Conservation (phyloP, 148 eudicot species). For the Bassia scoparia region DNA sequence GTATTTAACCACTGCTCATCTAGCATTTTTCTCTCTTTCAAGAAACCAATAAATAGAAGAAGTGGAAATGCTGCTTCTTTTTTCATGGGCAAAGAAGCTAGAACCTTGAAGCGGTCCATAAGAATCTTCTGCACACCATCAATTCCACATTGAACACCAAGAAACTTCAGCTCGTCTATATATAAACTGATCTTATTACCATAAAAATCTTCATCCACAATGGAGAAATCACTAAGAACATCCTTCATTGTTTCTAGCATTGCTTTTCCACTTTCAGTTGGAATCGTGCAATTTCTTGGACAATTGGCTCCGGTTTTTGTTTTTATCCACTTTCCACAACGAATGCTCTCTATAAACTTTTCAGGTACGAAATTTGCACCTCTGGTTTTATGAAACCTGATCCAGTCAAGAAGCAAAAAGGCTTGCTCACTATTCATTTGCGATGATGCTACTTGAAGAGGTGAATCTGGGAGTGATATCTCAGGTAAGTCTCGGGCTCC, state of each 20-base stretch:
- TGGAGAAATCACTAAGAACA: conserved; percentile 9
- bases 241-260: conserved; percentile 20
- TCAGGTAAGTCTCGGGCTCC: conserved; percentile 26
- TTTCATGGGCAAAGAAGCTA: conserved; percentile 5
- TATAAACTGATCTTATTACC: conserved; percentile 20
- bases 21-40: conserved; percentile 15
- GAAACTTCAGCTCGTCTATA: conserved; percentile 32
- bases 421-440: conserved; percentile 20
- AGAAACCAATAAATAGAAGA: conserved; percentile 23
- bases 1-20: conserved; percentile 19
- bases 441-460: conserved; percentile 14
- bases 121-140: conserved; percentile 21
- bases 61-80: conserved; percentile 15
- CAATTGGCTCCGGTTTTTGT: conserved; percentile 23
- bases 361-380: conserved; percentile 7
- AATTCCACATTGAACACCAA: conserved; percentile 34
- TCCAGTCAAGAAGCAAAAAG: conserved; percentile 28
- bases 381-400: conserved; percentile 25
- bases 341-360: conserved; percentile 19
- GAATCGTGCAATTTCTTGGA: conserved; percentile 23
- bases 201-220: conserved; percentile 32
- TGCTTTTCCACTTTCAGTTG: conserved; percentile 19
- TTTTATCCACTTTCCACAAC: conserved; percentile 26
- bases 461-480: conserved; percentile 19
- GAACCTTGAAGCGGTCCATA: conserved; percentile 21